Evolutionary conservation across 2,329 filamentous ascomycete genomes (phyloP), one percentile per base, ranked within the genome.

Genomic region (Alternaria consortialis): DNA sequence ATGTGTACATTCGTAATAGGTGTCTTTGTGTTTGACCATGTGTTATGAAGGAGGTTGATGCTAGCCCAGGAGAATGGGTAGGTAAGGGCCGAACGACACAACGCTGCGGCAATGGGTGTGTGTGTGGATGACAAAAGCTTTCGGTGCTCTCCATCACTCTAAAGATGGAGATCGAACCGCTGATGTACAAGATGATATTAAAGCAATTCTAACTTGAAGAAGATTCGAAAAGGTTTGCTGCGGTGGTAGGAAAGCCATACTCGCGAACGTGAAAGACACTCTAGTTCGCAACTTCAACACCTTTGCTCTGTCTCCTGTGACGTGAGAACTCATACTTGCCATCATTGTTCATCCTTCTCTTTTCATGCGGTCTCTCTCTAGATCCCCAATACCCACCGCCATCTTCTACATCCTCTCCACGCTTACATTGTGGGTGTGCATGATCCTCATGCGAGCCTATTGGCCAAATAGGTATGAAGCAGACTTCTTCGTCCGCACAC

Each of bases 391-490:
- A 74, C 53, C 73, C 72, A 7, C 17, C 27, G 36, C 20, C 48
- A 29, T 39, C 29, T 52, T 39, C 25, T 27, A 63, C 56, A n/a
- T 60, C 57, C 17, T 54, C 48, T 56, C 69, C 58, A 2, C 48
- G 42, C 8, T 58, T 57, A 60, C 85, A 87, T 34, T 72, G 70
- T 6, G 86, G 85, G 42, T 77, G 71, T 32, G 80, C 81, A 66
- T 88, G 85, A 68, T 90, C 87, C 27, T 86, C 80, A 0, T 77
- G 69, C 0, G 76, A 80, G 0, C 88, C 88, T 71, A 83, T 79
- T 0, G 88, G 88, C 87, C 87, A 90, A 69, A 90, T 88, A 2
- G 87, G 87, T n/a, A 89, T 79, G 46, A 86, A 83, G 62, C 87
- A 87, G 3, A 88, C 74, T 73, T 90, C 84, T 44, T 86, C 81